These are phyloP conservation scores for Calonectria pseudoturangicola DNA, from an alignment of 2,329 filamentous ascomycete genomes.

Conservation along the genomic window DNA sequence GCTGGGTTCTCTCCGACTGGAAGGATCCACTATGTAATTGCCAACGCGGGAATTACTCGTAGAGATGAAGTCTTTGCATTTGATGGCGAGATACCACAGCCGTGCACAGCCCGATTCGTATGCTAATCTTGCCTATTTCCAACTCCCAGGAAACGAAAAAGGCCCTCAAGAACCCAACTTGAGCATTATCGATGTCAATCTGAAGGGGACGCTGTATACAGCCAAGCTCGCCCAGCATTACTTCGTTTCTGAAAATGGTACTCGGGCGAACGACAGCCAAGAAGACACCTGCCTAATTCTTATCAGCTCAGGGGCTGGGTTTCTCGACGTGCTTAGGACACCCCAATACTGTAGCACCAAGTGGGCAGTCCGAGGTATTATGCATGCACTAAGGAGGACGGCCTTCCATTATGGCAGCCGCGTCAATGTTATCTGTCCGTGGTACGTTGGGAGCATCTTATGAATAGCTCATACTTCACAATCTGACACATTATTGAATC, in stretches of 20 bases:
- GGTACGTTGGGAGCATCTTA: background rate
- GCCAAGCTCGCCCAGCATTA: background rate
- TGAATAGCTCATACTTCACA: too few species aligned
- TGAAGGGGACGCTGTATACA: background rate
- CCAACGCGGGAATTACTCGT: background rate
- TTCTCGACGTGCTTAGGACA: background rate
- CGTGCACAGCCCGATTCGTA: too few species aligned
- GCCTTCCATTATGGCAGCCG: background rate
- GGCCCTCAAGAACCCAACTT: background rate
- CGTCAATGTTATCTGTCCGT: background rate
- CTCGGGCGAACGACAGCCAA: background rate
- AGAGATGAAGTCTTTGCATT: background rate
- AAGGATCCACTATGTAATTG: background rate
- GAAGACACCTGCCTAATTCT: background rate
- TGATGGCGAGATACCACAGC: background rate
- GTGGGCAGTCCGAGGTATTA: background rate
- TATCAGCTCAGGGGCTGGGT: background rate
- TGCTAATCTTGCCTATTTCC: too few species aligned
- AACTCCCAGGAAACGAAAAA: background rate
- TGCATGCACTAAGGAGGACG: background rate
- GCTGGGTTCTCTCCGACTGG: background rate
- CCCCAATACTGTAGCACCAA: background rate
- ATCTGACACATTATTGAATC: too few species aligned
- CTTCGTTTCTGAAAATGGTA: background rate
- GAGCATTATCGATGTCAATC: constrained; percentile 4